Conservation (phyloP, 169 alveolate species). For the Theileria orientalis region DNA sequence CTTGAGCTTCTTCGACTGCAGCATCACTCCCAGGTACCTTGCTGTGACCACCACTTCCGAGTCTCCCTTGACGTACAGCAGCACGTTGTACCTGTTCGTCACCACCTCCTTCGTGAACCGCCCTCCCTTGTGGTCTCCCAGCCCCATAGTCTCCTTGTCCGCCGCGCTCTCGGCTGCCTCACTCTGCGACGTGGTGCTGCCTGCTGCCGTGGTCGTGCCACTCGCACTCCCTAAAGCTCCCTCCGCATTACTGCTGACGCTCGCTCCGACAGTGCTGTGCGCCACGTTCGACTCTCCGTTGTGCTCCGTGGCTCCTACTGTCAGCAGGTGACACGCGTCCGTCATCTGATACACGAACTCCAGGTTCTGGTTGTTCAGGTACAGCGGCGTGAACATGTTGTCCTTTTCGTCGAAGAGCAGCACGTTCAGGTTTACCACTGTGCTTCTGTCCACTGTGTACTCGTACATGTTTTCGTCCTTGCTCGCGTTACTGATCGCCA, state of each 20-base stretch:
- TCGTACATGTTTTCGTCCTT: neutral
- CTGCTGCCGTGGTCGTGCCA: no score
- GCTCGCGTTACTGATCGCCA: no score
- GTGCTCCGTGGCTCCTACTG: no score
- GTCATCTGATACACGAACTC: neutral
- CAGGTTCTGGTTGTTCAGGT: neutral
- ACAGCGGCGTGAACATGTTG: constrained; percentile 6
- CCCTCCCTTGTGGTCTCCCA: no score
- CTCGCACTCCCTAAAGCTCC: no score
- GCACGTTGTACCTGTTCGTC: neutral
- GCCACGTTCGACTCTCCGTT: no score
- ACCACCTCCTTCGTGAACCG: neutral
- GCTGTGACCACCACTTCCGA: neutral
- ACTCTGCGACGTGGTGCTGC: neutral
- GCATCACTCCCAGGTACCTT: neutral
- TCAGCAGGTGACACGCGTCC: constrained; percentile 1
- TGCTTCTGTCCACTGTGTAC: neutral
- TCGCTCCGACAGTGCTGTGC: no score
- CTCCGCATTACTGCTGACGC: no score
- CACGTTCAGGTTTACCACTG: neutral
- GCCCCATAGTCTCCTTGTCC: no score
- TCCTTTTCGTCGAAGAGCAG: neutral
- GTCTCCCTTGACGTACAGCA: neutral
- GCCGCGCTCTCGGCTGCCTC: constrained; percentile 1
- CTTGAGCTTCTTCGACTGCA: constrained; percentile 5